Evolutionary conservation across 805 yeast species (phyloP).

Genomic region (Ogataea neopini): DNA sequence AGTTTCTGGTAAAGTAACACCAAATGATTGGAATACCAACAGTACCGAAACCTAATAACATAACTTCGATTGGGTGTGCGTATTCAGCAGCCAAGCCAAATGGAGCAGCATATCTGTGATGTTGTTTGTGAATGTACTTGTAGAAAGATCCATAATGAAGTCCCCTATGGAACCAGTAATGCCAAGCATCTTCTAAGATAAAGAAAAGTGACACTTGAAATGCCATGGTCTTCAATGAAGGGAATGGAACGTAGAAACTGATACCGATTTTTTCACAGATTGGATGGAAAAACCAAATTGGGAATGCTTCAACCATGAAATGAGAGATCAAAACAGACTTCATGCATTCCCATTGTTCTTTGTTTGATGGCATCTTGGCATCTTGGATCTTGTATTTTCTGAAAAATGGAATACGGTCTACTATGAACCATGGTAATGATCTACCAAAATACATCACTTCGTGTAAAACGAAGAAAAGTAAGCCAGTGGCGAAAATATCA

Average conservation of each 20-base stretch:
- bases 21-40: conserved; percentile 91
- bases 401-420: conserved; percentile 85
- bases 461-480: conserved; percentile 78
- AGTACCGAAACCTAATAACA: conserved; percentile 90
- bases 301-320: conserved; percentile 90
- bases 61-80: conserved; percentile 94
- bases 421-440: conserved; percentile 87
- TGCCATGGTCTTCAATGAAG: conserved; percentile 56
- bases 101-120: conserved; percentile 97
- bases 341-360: conserved; percentile 92
- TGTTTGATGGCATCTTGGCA: conserved; percentile 71
- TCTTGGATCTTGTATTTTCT: conserved; percentile 88
- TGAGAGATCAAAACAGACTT: conserved; percentile 84
- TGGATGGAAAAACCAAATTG: conserved; percentile 97
- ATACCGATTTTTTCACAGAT: conserved; percentile 82
- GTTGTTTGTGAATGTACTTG: conserved; percentile 94
- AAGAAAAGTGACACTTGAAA: conserved; percentile 77
- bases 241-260: conserved; percentile 81
- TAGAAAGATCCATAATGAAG: conserved; percentile 88
- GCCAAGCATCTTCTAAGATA: conserved; percentile 92
- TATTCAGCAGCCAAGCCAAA: conserved; percentile 97
- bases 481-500: conserved; percentile 90
- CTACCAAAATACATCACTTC: conserved; percentile 91
- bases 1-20: conserved; percentile 69
- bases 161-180: conserved; percentile 90